Base-by-base conservation (phyloP, 1,284 basidiomycete species). In the Boletus semigastroideus region DNA sequence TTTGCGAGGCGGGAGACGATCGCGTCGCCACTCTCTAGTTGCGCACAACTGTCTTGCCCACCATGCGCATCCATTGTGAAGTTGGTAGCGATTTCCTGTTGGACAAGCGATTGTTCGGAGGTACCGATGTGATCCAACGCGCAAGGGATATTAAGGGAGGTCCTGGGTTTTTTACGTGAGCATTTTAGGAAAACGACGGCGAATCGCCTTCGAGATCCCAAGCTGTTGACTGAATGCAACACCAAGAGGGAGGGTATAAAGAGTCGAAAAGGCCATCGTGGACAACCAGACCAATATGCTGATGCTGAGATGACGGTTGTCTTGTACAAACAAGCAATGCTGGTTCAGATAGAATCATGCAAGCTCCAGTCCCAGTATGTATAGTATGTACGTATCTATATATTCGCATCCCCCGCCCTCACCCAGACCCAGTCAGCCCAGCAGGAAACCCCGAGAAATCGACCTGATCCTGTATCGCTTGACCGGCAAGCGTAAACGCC, bases 401-500 rank as follows among this genome's bases (percentile, higher is more conserved):
- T 42, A 33, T 33, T 25, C 42, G 22, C 19, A 30, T 45, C 37
- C 28, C 37, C 40, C n/a, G 8, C 13, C 28, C 31, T 56, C 51
- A 66, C n/a, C 43, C 44, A 49, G 64, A 59, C 19, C 78, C 75
- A 22, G 90, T 94, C 63, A 96, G 71, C 48, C 84, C 85, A 14
- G 85, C 76, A 14, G 94, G 94, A 73, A 98, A 97, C 3, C 91
- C 90, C 30, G 87, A 71, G 70, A 98, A 99, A 72, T 99, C 96
- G 51, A 94, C 87, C 75, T 98, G 96, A 52, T 99, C 95, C 71
- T 94, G 91, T 42, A 92, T 73, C 19, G 73, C 72, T 63, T 87
- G 82, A 1, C 90, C 92, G 37, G 72, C 79, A 39, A 85, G 74
- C 5, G 75, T 77, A 72, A 83, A 99, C 16, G 86, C 80, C 73